Conservation (phyloP, 352 stramenopile species). For the Globisporangium polare region DNA sequence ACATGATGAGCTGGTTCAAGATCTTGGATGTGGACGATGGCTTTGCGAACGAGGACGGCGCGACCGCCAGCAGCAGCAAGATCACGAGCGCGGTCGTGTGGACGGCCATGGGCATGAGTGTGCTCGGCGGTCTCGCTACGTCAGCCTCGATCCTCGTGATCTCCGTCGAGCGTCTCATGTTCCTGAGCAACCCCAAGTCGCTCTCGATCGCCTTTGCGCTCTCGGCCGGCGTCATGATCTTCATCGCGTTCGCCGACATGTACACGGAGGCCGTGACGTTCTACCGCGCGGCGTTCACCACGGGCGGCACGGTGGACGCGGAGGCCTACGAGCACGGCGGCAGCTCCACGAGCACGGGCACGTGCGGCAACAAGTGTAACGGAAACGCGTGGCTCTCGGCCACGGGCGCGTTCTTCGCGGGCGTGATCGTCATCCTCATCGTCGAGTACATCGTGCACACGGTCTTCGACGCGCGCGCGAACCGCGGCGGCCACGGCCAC, state of each 20-base stretch:
- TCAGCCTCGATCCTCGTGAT: conserved; percentile 65
- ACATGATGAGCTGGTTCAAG: conserved; percentile 70
- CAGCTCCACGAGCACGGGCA: conserved; percentile 23
- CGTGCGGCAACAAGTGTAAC: conserved; percentile 54
- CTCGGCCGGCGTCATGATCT: conserved; percentile 72
- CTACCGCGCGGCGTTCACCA: conserved; percentile 54
- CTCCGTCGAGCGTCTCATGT: conserved; percentile 58
- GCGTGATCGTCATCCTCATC: conserved; percentile 57
- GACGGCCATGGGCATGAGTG: conserved; percentile 71
- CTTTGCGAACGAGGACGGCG: conserved; percentile 39
- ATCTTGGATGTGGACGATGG: conserved; percentile 41
- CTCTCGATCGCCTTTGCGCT: conserved; percentile 70
- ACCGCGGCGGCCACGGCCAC: conserved; percentile 20
- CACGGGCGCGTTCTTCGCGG: conserved; percentile 47
- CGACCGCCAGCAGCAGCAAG: conserved; percentile 20
- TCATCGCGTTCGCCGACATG: conserved; percentile 70
- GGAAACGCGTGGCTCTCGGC: conserved; percentile 61
- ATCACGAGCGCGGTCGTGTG: conserved; percentile 49
- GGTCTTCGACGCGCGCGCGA: conserved; percentile 44
- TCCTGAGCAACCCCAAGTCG: conserved; percentile 49
- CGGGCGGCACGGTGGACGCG: conserved; percentile 42
- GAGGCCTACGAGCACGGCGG: conserved; percentile 66
- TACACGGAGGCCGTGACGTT: conserved; percentile 52
- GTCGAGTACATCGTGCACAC: conserved; percentile 65
- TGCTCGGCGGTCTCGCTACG: conserved; percentile 62